Conservation (phyloP, 176 grass and related monocot species). For the sorghum (Sorghum bicolor) region DNA sequence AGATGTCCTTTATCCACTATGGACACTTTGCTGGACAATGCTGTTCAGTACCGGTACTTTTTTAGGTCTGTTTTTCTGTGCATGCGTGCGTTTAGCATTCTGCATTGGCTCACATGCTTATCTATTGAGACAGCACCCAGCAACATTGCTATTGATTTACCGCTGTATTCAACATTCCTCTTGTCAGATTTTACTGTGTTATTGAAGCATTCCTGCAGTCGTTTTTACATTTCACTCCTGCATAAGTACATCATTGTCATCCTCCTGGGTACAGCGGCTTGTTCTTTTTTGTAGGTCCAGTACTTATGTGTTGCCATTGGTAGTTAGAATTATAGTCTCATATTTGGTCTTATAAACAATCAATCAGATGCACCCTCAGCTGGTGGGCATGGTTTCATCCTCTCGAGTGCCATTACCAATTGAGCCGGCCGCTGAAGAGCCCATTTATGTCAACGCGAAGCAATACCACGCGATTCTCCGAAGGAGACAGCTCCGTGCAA, state of each 20-base stretch:
- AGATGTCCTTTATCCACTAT: not conserved
- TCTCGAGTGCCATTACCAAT: conserved; percentile 72
- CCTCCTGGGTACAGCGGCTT: not conserved
- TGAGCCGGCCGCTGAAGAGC: conserved; percentile 80
- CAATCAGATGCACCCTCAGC: conserved; percentile 70
- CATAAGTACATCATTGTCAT: not conserved
- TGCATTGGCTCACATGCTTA: not conserved
- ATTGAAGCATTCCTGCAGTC: not conserved
- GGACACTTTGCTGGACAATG: not conserved
- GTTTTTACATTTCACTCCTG: not conserved
- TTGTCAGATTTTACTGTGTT: not conserved
- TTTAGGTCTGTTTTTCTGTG: not conserved
- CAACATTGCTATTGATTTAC: not conserved
- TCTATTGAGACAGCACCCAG: not conserved
- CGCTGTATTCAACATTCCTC: not conserved
- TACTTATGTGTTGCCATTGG: not conserved
- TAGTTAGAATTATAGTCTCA: not conserved
- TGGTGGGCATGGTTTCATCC: conserved; percentile 52
- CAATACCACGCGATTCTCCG: conserved; percentile 92
- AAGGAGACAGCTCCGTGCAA: conserved; percentile 83
- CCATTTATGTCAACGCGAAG: conserved; percentile 94
- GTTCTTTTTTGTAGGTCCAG: conserved; percentile 8
- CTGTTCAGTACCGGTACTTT: not conserved
- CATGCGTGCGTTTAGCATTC: not conserved
- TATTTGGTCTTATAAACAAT: not conserved